Conservation (phyloP, 2,329 filamentous ascomycete genomes). For the Scorias spongiosa region DNA sequence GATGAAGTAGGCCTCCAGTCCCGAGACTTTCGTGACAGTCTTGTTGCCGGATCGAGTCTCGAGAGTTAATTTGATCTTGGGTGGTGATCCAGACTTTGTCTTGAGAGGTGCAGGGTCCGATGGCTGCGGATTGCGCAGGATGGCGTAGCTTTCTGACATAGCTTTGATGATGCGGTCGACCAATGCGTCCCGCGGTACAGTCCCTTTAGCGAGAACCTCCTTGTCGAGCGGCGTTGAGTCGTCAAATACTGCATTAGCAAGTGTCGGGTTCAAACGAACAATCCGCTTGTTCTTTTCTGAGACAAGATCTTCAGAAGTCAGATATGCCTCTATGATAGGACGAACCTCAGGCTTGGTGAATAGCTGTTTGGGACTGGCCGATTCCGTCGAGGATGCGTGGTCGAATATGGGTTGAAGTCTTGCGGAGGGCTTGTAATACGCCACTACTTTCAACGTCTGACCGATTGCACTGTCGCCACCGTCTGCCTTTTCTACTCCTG, state of each 20-base stretch:
- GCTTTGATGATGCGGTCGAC: slow-evolving; percentile 43
- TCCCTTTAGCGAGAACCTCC: slow-evolving; percentile 41
- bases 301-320: slow-evolving; percentile 42
- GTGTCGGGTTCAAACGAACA: slow-evolving; percentile 45
- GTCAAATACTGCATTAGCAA: slow-evolving; percentile 46
- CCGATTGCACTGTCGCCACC: slow-evolving; percentile 26
- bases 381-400: slow-evolving; percentile 28
- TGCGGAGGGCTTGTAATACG: slow-evolving; percentile 40
- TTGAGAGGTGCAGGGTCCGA: slow-evolving; percentile 33
- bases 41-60: slow-evolving; percentile 54
- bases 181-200: slow-evolving; percentile 44
- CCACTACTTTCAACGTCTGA: slow-evolving; percentile 35
- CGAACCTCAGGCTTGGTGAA: slow-evolving; percentile 47
- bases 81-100: slow-evolving; percentile 44
- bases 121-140: slow-evolving; percentile 31
- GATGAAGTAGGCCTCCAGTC: slow-evolving; percentile 47
- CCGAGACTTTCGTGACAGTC: slow-evolving; percentile 46
- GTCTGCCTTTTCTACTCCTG: slow-evolving; percentile 24
- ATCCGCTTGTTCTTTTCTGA: slow-evolving; percentile 45
- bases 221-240: slow-evolving; percentile 38
- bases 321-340: slow-evolving; percentile 40
- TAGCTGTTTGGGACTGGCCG: slow-evolving; percentile 16
- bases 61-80: slow-evolving; percentile 43
- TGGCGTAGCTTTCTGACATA: slow-evolving; percentile 41
- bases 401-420: slow-evolving; percentile 43